phyloP scores from a whole-genome alignment of 106 monocot species.

The Amphibolis antarctica region DNA sequence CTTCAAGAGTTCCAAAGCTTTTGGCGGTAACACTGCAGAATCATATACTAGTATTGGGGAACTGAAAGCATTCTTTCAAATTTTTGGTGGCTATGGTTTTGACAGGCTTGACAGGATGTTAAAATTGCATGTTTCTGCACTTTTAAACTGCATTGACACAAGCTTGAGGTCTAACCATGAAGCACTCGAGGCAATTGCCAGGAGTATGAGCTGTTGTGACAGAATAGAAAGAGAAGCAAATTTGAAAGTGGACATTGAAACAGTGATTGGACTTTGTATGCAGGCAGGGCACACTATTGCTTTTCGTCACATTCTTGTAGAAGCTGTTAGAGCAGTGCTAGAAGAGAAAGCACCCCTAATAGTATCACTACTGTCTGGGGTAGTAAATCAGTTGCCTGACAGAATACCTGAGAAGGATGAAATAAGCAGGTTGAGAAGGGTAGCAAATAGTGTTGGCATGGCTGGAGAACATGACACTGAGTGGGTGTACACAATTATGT shows the following conservation, averaged over 20 bases:
- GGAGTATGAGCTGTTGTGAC: constrained; percentile 48
- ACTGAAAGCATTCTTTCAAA: constrained; percentile 59
- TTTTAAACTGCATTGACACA: constrained; percentile 74
- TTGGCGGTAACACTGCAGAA: constrained; percentile 57
- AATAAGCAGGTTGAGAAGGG: constrained; percentile 54
- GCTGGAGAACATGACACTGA: constrained; percentile 60
- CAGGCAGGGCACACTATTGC: constrained; percentile 72
- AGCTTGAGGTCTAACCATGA: constrained; percentile 66
- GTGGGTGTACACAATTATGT: constrained; percentile 76
- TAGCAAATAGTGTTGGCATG: constrained; percentile 39
- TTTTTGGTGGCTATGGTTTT: constrained; percentile 89
- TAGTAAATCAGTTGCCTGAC: constrained; percentile 57
- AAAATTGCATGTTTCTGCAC: constrained; percentile 52
- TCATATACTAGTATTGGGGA: constrained; percentile 53
- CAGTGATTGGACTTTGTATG: constrained; percentile 59
- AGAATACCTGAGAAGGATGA: constrained; percentile 71
- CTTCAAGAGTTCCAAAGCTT: constrained; percentile 61
- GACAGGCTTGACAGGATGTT: constrained; percentile 57
- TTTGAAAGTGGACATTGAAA: constrained; percentile 70
- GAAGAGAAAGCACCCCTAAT: constrained; percentile 81
- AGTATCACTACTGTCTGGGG: constrained; percentile 50
- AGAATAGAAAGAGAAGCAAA: constrained; percentile 71
- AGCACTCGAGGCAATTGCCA: constrained; percentile 62
- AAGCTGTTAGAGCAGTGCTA: constrained; percentile 62
- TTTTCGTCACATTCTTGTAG: constrained; percentile 60